phyloP scores from a whole-genome alignment of 352 stramenopile genomes.

The Pythium aphanidermatum region DNA sequence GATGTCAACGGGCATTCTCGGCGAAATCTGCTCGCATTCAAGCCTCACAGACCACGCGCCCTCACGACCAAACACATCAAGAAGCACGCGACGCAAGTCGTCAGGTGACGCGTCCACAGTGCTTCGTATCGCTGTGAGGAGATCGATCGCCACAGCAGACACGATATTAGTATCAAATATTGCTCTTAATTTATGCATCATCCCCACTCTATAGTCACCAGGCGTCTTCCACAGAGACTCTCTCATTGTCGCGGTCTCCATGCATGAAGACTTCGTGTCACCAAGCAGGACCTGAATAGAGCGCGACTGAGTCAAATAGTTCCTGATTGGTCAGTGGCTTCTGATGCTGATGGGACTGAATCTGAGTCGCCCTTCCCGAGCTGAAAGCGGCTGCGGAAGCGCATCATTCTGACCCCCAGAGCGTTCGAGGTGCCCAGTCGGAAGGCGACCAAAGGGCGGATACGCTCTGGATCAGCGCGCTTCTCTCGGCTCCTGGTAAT shows the following conservation, averaged over 20 bases:
- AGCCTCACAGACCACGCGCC: slow-evolving; percentile 12
- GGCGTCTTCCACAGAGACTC: no score
- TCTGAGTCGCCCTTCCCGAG: slow-evolving; percentile 13
- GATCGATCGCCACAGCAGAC: no score
- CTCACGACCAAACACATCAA: slow-evolving; percentile 15
- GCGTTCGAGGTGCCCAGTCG: neutral
- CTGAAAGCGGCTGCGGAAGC: slow-evolving; percentile 6
- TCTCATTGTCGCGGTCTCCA: no score
- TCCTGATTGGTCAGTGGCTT: slow-evolving; percentile 1
- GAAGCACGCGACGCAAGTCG: no score
- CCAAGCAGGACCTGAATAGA: slow-evolving; percentile 10
- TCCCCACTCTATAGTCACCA: no score
- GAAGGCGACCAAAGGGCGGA: neutral
- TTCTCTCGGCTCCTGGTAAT: neutral
- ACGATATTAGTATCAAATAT: no score
- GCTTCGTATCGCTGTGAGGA: no score
- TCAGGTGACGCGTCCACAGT: no score
- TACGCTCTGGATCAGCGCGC: no score
- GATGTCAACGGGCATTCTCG: slow-evolving; percentile 5
- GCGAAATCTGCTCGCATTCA: slow-evolving; percentile 17
- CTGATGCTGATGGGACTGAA: slow-evolving; percentile 9
- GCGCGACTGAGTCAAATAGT: slow-evolving; percentile 6
- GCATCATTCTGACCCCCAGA: slow-evolving; percentile 15
- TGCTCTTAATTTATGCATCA: no score
- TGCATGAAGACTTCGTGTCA: slow-evolving; percentile 17